A percentile compares a stretch with the other conserved stretches of the same genome.
phyloP scores from a whole-genome alignment of 2,329 filamentous ascomycete species.

The Talaromyces islandicus region DNA sequence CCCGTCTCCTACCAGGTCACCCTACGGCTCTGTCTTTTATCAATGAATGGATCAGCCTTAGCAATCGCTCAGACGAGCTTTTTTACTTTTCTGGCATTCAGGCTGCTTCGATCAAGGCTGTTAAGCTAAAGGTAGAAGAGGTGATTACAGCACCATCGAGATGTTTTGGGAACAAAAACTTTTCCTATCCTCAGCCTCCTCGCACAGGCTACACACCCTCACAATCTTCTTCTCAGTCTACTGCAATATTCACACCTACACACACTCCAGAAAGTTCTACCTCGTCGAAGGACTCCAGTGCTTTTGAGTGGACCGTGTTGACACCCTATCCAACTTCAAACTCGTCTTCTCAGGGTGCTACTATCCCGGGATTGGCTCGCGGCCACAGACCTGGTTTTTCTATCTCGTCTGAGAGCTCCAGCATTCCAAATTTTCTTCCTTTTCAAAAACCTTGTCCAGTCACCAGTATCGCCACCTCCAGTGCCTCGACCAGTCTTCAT shows the following conservation, averaged over 20 bases:
- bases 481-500: neutral
- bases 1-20: conserved; percentile 11
- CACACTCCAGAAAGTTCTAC: neutral
- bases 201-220: neutral
- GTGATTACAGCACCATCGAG: neutral
- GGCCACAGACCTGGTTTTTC: neutral
- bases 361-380: neutral
- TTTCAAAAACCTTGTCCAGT: neutral
- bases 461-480: neutral
- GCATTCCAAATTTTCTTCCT: neutral
- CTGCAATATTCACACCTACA: neutral
- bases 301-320: neutral
- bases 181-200: neutral
- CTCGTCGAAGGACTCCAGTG: neutral
- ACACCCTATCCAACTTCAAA: neutral
- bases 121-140: neutral
- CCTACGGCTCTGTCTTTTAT: conserved; percentile 25
- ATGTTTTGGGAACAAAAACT: neutral
- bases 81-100: neutral
- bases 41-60: conserved; percentile 21
- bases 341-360: neutral
- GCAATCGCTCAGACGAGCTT: conserved; percentile 1
- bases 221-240: neutral
- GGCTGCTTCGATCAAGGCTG: neutral
- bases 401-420: neutral